Evolutionary conservation across 805 yeast species (phyloP).

Genomic region (Candida broadrunensis): DNA sequence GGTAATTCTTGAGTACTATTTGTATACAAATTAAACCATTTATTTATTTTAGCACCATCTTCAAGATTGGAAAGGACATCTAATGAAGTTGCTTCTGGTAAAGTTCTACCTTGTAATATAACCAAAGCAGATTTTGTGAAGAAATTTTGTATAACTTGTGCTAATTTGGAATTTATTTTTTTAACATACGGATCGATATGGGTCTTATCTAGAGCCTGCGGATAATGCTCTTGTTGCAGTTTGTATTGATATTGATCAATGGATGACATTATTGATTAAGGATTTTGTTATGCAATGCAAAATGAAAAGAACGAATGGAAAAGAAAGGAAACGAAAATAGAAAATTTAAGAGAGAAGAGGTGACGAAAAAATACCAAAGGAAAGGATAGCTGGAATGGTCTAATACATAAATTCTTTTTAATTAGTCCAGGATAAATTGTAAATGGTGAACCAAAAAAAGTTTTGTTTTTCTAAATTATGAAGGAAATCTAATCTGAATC

Average conservation of each 20-base stretch:
- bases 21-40: slow-evolving; percentile 64
- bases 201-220: background rate
- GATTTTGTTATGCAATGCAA: too few species aligned
- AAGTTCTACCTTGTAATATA: slow-evolving; percentile 46
- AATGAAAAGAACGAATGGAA: too few species aligned
- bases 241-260: background rate
- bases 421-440: too few species aligned
- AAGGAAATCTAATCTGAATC: too few species aligned
- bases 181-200: slow-evolving; percentile 14
- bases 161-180: slow-evolving; percentile 32
- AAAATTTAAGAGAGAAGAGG: too few species aligned
- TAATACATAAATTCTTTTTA: too few species aligned
- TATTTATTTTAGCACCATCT: slow-evolving; percentile 37
- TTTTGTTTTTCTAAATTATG: too few species aligned
- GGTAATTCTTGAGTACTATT: slow-evolving; percentile 26
- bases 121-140: slow-evolving; percentile 61
- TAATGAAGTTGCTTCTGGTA: slow-evolving; percentile 15
- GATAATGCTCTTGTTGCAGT: slow-evolving; percentile 1
- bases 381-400: too few species aligned
- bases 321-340: too few species aligned
- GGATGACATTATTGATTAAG: too few species aligned
- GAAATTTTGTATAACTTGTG: slow-evolving; percentile 56
- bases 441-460: too few species aligned
- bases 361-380: too few species aligned
- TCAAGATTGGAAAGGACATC: slow-evolving; percentile 9